Evolutionary conservation across 2,329 filamentous ascomycete species (phyloP), one percentile per base, ranked within the genome.

Genomic region (Thelonectria discophora): DNA sequence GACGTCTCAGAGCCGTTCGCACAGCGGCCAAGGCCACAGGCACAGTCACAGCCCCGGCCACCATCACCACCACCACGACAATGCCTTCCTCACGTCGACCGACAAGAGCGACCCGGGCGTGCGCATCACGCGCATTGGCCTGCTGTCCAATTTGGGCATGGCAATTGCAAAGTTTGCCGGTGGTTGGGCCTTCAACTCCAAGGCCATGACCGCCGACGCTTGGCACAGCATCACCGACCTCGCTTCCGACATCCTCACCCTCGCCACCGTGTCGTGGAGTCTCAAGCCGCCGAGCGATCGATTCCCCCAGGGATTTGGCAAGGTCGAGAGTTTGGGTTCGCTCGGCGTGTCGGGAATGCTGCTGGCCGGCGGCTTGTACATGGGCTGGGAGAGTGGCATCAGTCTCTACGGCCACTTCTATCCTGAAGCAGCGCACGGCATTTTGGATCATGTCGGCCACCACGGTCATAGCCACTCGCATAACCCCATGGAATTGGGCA

Each of bases 221-320:
- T 94, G 97, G 81, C 95, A 99, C 80, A 94, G 93, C 72, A 85
- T 98, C 68, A 97, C 94, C 50, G 95, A 99, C 78, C 86, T 99
- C 58, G 93, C 97, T 63, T 97, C 94, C 55, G 95, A 99, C 77
- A 85, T 99, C 70, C 88, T 97, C 76, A 99, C 95, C 1, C 85
- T 99, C 18, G 92, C 92, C 15, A 99, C 95, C 10, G 94, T 99
- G 48, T 94, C 94, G 18, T 97, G 92, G 88, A 97, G 94, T 62
- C 80, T 98, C 62, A 93, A 91, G 71, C 90, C 92, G 6, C 93
- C 95, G 0, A 92, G 91, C 11, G 85, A 90, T 56, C 86, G 86
- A 42, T 99, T 97, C 74, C 95, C 95, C 2, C 88, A 89, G 71
- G 95, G 95, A 2, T 99, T 97, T 75, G 95, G 95, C 74, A 99